Evolutionary conservation across 2,329 filamentous ascomycete species (phyloP).

Genomic region (Beauveria sp.): DNA sequence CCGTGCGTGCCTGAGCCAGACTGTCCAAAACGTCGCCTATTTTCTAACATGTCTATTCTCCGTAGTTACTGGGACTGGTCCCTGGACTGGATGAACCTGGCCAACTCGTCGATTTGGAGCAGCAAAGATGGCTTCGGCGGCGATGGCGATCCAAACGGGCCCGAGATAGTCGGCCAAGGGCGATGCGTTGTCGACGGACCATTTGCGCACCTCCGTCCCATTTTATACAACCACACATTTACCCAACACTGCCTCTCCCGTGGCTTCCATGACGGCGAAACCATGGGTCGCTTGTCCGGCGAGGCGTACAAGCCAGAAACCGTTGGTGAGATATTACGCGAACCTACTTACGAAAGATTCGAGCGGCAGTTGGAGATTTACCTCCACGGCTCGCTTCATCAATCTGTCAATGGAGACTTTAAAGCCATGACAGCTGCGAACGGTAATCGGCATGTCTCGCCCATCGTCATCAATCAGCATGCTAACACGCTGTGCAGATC

Average conservation of each 20-base stretch:
- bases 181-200: constrained; percentile 14
- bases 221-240: constrained; percentile 13
- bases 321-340: neutral
- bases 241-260: constrained; percentile 10
- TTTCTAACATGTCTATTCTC: neutral
- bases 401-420: constrained; percentile 12
- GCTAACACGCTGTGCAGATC: neutral
- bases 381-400: constrained; percentile 11
- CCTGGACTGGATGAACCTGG: constrained; percentile 15
- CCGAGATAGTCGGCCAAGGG: constrained; percentile 8
- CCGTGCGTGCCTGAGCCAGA: neutral
- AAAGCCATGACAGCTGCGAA: constrained; percentile 13
- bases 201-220: constrained; percentile 13
- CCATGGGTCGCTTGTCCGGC: constrained; percentile 2
- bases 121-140: constrained; percentile 14
- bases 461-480: neutral
- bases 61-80: constrained; percentile 12
- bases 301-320: constrained; percentile 5
- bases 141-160: constrained; percentile 10
- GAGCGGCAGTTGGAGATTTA: constrained; percentile 6
- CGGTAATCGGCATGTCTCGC: neutral
- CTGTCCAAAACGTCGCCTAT: too few relatives aligned
- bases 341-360: neutral
- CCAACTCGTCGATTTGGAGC: constrained; percentile 14
- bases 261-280: constrained; percentile 7